These are phyloP conservation scores for Fusarium bactridioides DNA, from an alignment of 2,329 filamentous ascomycete species.

Conservation along the genomic window DNA sequence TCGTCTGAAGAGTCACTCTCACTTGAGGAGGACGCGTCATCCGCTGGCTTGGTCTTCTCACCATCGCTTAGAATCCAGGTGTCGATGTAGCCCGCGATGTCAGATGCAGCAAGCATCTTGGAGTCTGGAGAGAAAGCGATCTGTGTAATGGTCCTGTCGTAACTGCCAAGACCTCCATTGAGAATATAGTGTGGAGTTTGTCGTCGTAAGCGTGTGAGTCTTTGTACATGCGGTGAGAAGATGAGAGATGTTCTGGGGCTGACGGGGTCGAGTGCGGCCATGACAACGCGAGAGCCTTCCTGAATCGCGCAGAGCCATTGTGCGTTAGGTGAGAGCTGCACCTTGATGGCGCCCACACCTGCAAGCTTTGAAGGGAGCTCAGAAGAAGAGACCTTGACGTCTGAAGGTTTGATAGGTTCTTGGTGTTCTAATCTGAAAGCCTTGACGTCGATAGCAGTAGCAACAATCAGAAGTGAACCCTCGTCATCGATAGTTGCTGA, in stretches of 20 bases:
- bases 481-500: slow-evolving; percentile 75
- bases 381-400: slow-evolving; percentile 75
- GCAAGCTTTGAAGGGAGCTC: slow-evolving; percentile 66
- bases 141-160: slow-evolving; percentile 78
- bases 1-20: slow-evolving; percentile 54
- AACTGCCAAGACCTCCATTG: slow-evolving; percentile 75
- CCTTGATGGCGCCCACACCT: slow-evolving; percentile 70
- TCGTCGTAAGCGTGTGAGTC: slow-evolving; percentile 61
- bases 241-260: slow-evolving; percentile 29
- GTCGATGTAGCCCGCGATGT: slow-evolving; percentile 86
- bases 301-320: slow-evolving; percentile 74
- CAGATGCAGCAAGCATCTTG: slow-evolving; percentile 78
- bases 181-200: slow-evolving; percentile 62
- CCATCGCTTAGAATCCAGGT: slow-evolving; percentile 74
- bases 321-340: slow-evolving; percentile 74
- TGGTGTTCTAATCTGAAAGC: slow-evolving; percentile 73
- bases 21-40: slow-evolving; percentile 48
- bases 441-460: slow-evolving; percentile 78
- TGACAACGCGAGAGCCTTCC: slow-evolving; percentile 64
- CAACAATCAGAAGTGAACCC: slow-evolving; percentile 77
- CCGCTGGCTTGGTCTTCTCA: slow-evolving; percentile 45
- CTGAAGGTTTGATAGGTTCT: slow-evolving; percentile 59
- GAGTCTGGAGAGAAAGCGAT: slow-evolving; percentile 82
- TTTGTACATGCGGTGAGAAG: slow-evolving; percentile 51
- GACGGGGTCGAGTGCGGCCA: slow-evolving; percentile 48